These are phyloP conservation scores for Neolentinus lepideus DNA, from an alignment of 1,284 basidiomycete species.

Conservation along the genomic window DNA sequence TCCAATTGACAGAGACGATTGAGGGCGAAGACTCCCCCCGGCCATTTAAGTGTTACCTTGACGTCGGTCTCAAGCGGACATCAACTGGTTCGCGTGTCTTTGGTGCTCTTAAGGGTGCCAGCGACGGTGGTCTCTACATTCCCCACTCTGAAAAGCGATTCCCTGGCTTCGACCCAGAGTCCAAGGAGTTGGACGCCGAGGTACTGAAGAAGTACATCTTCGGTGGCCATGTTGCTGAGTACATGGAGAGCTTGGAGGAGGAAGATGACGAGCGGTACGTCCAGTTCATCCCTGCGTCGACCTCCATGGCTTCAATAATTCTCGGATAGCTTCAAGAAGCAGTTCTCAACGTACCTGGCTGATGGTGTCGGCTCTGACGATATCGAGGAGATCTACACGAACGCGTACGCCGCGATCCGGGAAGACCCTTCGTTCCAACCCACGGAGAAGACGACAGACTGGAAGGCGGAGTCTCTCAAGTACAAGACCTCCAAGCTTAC, in stretches of 20 bases:
- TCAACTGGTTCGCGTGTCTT: conserved; percentile 98
- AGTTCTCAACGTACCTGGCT: conserved; percentile 92
- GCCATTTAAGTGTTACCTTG: conserved; percentile 98
- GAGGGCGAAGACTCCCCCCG: conserved; percentile 93
- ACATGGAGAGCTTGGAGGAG: conserved; percentile 99
- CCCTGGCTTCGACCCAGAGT: conserved; percentile 95
- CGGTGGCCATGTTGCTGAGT: conserved; percentile 97
- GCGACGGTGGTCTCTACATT: conserved; percentile 96
- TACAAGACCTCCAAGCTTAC: conserved; percentile 71
- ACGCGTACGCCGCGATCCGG: conserved; percentile 90
- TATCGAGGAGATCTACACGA: conserved; percentile 93
- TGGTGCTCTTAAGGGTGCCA: conserved; percentile 98
- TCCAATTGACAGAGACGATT: conserved; percentile 77
- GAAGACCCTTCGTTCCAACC: conserved; percentile 91
- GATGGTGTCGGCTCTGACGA: conserved; percentile 96
- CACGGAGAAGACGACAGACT: conserved; percentile 89
- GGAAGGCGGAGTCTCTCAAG: conserved; percentile 84
- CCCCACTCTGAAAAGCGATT: conserved; percentile 98
- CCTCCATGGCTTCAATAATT: neutral
- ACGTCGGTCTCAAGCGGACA: conserved; percentile 97
- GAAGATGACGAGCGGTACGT: conserved; percentile 94
- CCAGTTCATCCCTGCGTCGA: neutral
- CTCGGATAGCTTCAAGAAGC: conserved; percentile 87
- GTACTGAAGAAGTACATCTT: conserved; percentile 97
- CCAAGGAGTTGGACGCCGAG: conserved; percentile 93